phyloP scores from a whole-genome alignment of 306 rosid genomes.

The Cicer yamashitae region DNA sequence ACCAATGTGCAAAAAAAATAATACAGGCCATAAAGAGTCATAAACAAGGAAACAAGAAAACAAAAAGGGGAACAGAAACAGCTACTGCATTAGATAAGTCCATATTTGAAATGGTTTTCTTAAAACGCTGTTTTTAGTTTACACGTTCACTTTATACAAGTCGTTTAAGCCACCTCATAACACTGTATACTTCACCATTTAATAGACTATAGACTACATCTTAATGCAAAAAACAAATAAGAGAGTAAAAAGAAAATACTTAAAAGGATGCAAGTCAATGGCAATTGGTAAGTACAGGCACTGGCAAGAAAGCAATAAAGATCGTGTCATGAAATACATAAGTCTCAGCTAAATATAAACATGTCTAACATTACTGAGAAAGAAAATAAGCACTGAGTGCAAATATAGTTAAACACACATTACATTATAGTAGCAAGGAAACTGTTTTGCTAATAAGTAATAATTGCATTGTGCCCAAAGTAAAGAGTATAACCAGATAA shows the following conservation, averaged over 20 bases:
- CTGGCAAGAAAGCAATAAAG: background rate
- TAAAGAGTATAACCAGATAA: background rate
- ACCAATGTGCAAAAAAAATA: no score
- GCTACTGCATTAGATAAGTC: conserved; percentile 9
- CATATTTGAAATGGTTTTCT: conserved; percentile 15
- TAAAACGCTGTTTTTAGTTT: background rate
- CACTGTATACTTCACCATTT: conserved; percentile 11
- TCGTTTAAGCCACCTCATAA: conserved; percentile 3
- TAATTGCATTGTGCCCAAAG: background rate
- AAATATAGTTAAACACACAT: background rate
- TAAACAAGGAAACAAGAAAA: no score
- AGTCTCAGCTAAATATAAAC: background rate
- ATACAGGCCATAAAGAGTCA: no score
- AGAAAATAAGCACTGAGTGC: conserved; percentile 2
- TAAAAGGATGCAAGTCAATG: conserved; percentile 5
- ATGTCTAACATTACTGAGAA: conserved; percentile 22
- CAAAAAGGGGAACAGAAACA: background rate
- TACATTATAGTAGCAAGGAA: background rate
- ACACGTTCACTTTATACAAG: conserved; percentile 30
- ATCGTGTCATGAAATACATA: background rate
- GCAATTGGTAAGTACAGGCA: background rate
- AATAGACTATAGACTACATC: conserved; percentile 10
- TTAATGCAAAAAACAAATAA: background rate
- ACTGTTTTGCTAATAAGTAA: background rate
- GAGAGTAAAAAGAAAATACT: background rate